These are phyloP conservation scores for Ligustrum vulgare DNA, from an alignment of 257 asterid genomes.

Conservation along the genomic window DNA sequence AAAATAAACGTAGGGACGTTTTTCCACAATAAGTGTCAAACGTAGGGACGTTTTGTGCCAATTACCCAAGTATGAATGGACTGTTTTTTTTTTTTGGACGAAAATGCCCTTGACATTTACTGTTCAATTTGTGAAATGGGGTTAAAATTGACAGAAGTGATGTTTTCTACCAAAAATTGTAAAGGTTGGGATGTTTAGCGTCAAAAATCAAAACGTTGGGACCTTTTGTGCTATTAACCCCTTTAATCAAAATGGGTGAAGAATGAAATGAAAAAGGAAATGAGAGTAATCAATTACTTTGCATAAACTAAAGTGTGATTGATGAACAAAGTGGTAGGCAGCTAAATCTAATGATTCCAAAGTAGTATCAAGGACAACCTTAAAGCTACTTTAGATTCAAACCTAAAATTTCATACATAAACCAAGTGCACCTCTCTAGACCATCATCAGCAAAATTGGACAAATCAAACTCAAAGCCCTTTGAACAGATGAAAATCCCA, in stretches of 20 bases:
- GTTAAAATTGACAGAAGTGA: no score
- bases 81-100: no score
- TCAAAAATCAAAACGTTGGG: no score
- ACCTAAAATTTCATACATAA: slow-evolving; percentile 26
- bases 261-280: not conserved
- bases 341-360: slow-evolving; percentile 42
- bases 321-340: slow-evolving; percentile 35
- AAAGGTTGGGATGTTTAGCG: no score
- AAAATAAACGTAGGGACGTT: no score
- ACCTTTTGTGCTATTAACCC: no score
- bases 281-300: slow-evolving; percentile 29
- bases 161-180: no score
- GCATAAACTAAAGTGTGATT: slow-evolving; percentile 38
- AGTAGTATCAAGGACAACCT: slow-evolving; percentile 57
- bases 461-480: slow-evolving; percentile 37
- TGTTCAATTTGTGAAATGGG: no score
- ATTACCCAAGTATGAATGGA: no score
- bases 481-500: slow-evolving; percentile 43
- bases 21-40: no score
- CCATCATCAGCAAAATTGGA: slow-evolving; percentile 43
- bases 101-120: no score
- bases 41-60: no score
- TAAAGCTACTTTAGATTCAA: slow-evolving; percentile 59
- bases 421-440: slow-evolving; percentile 28
- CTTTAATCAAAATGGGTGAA: not conserved